Base-by-base conservation (phyloP, 768 basidiomycete species). In the Rhodotorula graminis region DNA sequence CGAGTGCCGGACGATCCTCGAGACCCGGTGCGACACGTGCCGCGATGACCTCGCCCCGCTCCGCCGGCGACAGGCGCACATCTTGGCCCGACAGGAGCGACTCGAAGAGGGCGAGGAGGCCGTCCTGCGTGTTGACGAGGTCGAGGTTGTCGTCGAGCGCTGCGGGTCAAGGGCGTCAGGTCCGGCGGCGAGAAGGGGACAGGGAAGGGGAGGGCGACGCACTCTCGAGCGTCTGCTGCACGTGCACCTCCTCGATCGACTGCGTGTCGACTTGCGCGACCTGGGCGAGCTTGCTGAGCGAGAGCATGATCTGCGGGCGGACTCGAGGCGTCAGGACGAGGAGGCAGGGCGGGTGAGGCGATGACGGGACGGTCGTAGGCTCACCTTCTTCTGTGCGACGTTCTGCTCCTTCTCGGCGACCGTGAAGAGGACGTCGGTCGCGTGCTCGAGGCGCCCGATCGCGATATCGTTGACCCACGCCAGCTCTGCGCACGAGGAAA, bases 391-490 rank as follows among this genome's bases (percentile, higher is more conserved):
- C 29, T 87, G 84, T 42, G 85, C 85, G 23, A 95, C 83, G 67
- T 86, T 86, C 12, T 80, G 80, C 18, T 88, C 88, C 29, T 80
- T 80, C 46, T 84, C 80, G 18, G 89, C 85, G 74, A 90, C 90
- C n/a, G 78, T 77, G 42, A 89, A 82, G 57, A 97, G 83, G 25
- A 88, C 84, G 29, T 81, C 78, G 6, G 89, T 87, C 6, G 92
- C 91, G 19, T 84, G 82, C 8, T 84, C 86, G 80, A 87, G 90
- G 61, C 87, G 84, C 52, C 83, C 84, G 67, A 88, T 87, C 8
- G 87, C 88, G 58, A 97, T 81, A 80, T 95, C 88, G 79, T 96
- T 89, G 49, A 97, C 84, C 95, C 95, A 98, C 2, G 91, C 77
- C 57, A 82, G 70, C 50, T 79, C 77, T 62, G 69, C 50, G 49